Conservation (phyloP, 164 flowering plant species). For the Liriodendron chinense region DNA sequence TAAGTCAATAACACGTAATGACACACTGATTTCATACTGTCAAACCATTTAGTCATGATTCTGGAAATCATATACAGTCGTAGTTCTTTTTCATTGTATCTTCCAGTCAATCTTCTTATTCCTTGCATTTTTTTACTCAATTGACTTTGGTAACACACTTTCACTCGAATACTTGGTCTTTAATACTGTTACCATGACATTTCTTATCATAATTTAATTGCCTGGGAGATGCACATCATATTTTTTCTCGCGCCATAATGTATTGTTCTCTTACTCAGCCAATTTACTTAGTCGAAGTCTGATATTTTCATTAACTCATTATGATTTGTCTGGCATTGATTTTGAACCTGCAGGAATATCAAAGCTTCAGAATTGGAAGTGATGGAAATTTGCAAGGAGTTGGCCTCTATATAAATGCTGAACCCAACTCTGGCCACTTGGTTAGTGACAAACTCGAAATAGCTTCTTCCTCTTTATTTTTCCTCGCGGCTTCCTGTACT, state of each 20-base stretch:
- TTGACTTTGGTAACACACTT: background rate
- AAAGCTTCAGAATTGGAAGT: constrained; percentile 89
- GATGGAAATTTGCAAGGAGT: constrained; percentile 96
- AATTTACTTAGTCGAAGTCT: background rate
- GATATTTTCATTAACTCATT: background rate
- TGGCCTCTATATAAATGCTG: constrained; percentile 71
- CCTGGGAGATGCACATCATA: background rate
- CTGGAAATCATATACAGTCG: no score
- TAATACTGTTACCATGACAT: background rate
- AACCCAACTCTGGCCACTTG: constrained; percentile 86
- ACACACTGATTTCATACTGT: no score
- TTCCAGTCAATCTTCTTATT: background rate
- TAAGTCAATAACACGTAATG: no score
- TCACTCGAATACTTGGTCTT: background rate
- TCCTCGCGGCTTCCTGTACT: background rate
- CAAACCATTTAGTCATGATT: no score
- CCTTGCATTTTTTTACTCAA: background rate
- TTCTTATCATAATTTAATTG: background rate
- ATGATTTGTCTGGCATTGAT: constrained; percentile 7
- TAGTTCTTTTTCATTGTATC: background rate
- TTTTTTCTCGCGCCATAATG: background rate
- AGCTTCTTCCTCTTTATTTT: background rate
- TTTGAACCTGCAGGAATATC: constrained; percentile 66
- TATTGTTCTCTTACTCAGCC: background rate
- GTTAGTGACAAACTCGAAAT: constrained; percentile 37